These are phyloP conservation scores for Tolypocladium ophioglossoides DNA, from an alignment of 2,329 filamentous ascomycete genomes.

Conservation along the genomic window DNA sequence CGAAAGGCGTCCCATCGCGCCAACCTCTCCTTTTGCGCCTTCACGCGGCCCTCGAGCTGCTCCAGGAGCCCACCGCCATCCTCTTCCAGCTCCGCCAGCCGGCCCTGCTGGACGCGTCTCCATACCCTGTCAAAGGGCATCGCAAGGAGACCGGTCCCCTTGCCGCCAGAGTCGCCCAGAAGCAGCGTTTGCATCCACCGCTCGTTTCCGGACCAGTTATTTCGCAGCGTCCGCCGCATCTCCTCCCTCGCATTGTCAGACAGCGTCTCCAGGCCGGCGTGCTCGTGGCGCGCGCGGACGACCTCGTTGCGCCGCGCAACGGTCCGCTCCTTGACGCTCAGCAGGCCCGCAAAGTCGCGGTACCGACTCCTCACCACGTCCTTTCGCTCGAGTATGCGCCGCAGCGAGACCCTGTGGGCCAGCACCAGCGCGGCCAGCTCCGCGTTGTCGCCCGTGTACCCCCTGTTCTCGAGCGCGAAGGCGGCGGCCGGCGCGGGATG, in stretches of 20 bases:
- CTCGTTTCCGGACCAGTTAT: conserved; percentile 71
- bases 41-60: conserved; percentile 59
- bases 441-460: conserved; percentile 42
- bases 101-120: conserved; percentile 51
- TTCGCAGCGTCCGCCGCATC: conserved; percentile 50
- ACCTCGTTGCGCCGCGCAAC: conserved; percentile 44
- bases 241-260: conserved; percentile 33
- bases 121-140: conserved; percentile 62
- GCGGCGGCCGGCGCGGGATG: conserved; percentile 39
- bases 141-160: conserved; percentile 53
- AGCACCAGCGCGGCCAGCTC: conserved; percentile 57
- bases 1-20: conserved; percentile 65
- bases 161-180: conserved; percentile 48
- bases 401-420: conserved; percentile 60
- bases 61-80: conserved; percentile 47
- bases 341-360: conserved; percentile 49
- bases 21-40: conserved; percentile 56
- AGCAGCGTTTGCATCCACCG: conserved; percentile 64
- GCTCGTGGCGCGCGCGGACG: conserved; percentile 20
- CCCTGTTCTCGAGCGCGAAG: conserved; percentile 48
- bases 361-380: conserved; percentile 48
- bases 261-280: conserved; percentile 18
- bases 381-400: conserved; percentile 47
- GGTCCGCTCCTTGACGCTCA: conserved; percentile 52
- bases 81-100: conserved; percentile 45